phyloP scores from a whole-genome alignment of 805 yeast species.

The Candida odintsovae region DNA sequence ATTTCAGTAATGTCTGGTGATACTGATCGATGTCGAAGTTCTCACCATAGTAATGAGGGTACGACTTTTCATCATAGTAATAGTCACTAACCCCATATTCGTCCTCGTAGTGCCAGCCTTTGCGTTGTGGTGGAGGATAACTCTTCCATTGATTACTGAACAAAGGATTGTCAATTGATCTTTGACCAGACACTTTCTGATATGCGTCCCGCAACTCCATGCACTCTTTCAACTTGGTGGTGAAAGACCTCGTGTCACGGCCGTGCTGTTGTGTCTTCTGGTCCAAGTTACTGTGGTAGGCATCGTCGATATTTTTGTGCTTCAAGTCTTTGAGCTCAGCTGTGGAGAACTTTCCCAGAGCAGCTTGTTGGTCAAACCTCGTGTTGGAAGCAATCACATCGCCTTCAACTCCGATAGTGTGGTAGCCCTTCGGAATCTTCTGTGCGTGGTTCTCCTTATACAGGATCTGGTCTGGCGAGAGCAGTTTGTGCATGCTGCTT shows the following conservation, averaged over 20 bases:
- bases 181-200: conserved; percentile 57
- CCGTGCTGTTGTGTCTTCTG: conserved; percentile 12
- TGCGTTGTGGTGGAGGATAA: conserved; percentile 68
- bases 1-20: conserved; percentile 7
- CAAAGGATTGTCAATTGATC: conserved; percentile 66
- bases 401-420: conserved; percentile 14
- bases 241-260: conserved; percentile 8
- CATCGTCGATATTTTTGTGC: neutral
- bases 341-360: conserved; percentile 13
- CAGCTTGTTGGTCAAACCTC: conserved; percentile 20
- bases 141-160: conserved; percentile 62
- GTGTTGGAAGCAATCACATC: conserved; percentile 19
- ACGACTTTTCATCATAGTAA: conserved; percentile 16
- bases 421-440: conserved; percentile 13
- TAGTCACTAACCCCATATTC: conserved; percentile 22
- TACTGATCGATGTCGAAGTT: conserved; percentile 28
- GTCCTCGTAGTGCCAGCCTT: conserved; percentile 35
- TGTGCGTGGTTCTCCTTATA: conserved; percentile 6
- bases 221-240: conserved; percentile 11
- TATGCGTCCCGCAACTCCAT: conserved; percentile 62
- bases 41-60: conserved; percentile 31
- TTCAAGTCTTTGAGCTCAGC: conserved; percentile 5
- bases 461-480: conserved; percentile 4
- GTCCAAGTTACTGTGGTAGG: conserved; percentile 3
- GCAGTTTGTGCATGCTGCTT: neutral